A percentile compares a stretch with the other conserved stretches of the same genome.
These are phyloP conservation scores for Colletotrichum lini DNA, from an alignment of 2,329 filamentous ascomycete species.

Conservation along the genomic window DNA sequence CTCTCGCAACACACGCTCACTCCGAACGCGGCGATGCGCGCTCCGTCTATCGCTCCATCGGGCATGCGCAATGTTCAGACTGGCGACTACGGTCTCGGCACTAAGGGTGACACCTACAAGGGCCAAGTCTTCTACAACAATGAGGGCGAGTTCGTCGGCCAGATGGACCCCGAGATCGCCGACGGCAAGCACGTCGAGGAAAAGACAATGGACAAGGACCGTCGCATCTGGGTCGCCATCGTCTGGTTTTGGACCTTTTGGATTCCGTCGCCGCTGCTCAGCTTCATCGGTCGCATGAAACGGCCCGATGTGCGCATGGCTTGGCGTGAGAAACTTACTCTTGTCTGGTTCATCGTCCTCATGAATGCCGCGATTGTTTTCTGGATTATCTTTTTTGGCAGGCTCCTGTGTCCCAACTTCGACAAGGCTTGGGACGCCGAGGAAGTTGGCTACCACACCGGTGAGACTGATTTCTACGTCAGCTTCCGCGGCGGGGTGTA, in stretches of 20 bases:
- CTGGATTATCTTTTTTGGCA: constrained; percentile 91
- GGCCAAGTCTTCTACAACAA: constrained; percentile 82
- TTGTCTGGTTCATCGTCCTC: constrained; percentile 84
- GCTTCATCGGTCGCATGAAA: constrained; percentile 93
- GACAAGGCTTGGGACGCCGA: constrained; percentile 87
- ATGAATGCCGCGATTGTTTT: constrained; percentile 89
- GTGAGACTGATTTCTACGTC: constrained; percentile 86
- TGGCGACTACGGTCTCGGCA: constrained; percentile 91
- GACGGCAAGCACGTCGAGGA: constrained; percentile 83
- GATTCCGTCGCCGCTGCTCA: constrained; percentile 89
- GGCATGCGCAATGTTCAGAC: constrained; percentile 67
- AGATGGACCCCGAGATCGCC: constrained; percentile 83
- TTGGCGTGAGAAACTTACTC: constrained; percentile 94
- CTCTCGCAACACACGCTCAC: constrained; percentile 67
- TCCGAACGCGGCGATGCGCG: constrained; percentile 56
- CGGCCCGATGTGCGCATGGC: constrained; percentile 96
- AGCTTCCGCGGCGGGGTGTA: constrained; percentile 91
- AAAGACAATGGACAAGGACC: constrained; percentile 71
- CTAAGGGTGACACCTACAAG: constrained; percentile 85
- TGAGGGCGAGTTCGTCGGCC: constrained; percentile 77
- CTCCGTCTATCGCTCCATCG: constrained; percentile 74
- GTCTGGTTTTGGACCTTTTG: constrained; percentile 94
- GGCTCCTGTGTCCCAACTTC: constrained; percentile 88
- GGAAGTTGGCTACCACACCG: constrained; percentile 80
- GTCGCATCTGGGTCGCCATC: constrained; percentile 84